Conservation (phyloP, 371 early-diverging fungal genomes). For the Lichtheimia hyalospora region DNA sequence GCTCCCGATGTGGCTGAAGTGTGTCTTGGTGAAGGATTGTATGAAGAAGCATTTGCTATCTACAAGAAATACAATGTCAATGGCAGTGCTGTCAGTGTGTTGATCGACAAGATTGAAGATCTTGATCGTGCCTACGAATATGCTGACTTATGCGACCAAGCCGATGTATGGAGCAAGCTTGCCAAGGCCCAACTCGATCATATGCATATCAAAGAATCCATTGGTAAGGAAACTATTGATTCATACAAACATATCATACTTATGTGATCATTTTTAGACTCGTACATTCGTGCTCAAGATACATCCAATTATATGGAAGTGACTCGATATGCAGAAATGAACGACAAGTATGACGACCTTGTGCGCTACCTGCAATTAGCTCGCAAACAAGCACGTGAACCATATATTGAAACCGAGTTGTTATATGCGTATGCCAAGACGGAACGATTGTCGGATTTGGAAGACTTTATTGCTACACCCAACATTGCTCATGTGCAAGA, state of each 20-base stretch:
- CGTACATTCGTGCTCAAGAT: constrained; percentile 95
- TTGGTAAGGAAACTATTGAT: constrained; percentile 41
- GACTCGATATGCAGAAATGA: constrained; percentile 74
- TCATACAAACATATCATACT: background rate
- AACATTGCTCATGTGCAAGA: constrained; percentile 91
- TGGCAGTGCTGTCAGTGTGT: constrained; percentile 83
- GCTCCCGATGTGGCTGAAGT: constrained; percentile 95
- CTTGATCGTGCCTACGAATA: constrained; percentile 95
- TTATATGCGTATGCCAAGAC: constrained; percentile 94
- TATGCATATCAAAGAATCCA: constrained; percentile 90
- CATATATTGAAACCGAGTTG: constrained; percentile 91
- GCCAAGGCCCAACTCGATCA: constrained; percentile 93
- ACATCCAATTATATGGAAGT: constrained; percentile 89
- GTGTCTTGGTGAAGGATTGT: constrained; percentile 84
- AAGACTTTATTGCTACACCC: constrained; percentile 89
- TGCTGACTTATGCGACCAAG: constrained; percentile 87
- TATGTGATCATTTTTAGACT: constrained; percentile 50
- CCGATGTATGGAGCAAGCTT: constrained; percentile 93
- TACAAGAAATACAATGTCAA: constrained; percentile 91
- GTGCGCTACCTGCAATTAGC: constrained; percentile 93
- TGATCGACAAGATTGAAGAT: constrained; percentile 89
- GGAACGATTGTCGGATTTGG: constrained; percentile 86
- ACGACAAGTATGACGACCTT: constrained; percentile 89
- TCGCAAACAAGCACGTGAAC: constrained; percentile 89
- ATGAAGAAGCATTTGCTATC: constrained; percentile 95